Conservation (phyloP, 352 stramenopile genomes). For the Globisporangium solare region DNA sequence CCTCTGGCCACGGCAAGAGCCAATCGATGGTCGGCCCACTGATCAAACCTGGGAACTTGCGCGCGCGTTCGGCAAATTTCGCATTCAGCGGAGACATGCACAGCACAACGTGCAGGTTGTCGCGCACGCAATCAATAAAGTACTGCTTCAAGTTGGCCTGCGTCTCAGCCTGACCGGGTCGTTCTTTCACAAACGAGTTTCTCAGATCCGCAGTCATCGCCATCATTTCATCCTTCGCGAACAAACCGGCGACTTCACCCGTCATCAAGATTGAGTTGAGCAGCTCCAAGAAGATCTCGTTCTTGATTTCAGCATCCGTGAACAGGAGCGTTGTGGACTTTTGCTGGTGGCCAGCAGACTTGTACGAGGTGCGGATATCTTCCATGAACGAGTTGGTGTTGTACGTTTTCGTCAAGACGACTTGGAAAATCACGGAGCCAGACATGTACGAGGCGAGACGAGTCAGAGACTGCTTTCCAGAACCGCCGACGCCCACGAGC, state of each 20-base stretch:
- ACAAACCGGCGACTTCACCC: conserved; percentile 96
- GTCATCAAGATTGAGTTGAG: conserved; percentile 99
- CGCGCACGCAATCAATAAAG: conserved; percentile 97
- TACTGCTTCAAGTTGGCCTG: conserved; percentile 97
- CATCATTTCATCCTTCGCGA: conserved; percentile 99
- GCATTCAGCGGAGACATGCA: conserved; percentile 99
- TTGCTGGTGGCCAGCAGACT: conserved; percentile 93
- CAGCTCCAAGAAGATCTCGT: conserved; percentile 98
- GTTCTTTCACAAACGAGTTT: conserved; percentile 93
- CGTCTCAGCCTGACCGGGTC: conserved; percentile 92
- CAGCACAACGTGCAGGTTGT: conserved; percentile 98
- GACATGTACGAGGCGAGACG: conserved; percentile 96
- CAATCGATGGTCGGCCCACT: conserved; percentile 98
- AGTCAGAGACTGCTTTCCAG: conserved; percentile 97
- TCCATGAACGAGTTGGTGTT: conserved; percentile 97
- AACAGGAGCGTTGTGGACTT: conserved; percentile 98
- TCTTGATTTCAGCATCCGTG: conserved; percentile 98
- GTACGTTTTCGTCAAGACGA: conserved; percentile 98
- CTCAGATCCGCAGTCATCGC: conserved; percentile 97
- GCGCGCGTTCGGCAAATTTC: conserved; percentile 94
- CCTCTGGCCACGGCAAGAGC: conserved; percentile 98
- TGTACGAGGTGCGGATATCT: conserved; percentile 96
- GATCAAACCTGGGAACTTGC: conserved; percentile 97
- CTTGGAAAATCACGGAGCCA: conserved; percentile 95
- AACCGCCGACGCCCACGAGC: conserved; percentile 96